phyloP scores from a whole-genome alignment of 129 eudicot species.

The Helianthus annuus region DNA sequence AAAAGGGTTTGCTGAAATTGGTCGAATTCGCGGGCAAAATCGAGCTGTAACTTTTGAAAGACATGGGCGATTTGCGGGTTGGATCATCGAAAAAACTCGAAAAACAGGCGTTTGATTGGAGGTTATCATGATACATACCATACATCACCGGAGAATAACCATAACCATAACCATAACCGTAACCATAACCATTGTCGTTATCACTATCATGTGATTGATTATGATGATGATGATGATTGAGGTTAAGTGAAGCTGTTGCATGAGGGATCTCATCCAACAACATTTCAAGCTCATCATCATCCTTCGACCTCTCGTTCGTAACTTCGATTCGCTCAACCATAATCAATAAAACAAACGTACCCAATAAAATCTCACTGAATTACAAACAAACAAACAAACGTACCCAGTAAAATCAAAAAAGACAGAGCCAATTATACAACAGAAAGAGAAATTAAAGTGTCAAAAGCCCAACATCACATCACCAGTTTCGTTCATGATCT shows the following conservation, averaged over 20 bases:
- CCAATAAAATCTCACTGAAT: too few species aligned
- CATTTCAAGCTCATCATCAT: constrained; percentile 77
- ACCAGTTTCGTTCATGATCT: constrained; percentile 39
- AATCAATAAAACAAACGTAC: constrained; percentile 3
- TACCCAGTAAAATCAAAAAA: background rate
- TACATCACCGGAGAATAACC: constrained; percentile 38
- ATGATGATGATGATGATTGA: constrained; percentile 25
- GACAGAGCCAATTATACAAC: constrained; percentile 20
- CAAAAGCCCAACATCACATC: constrained; percentile 38
- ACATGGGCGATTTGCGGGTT: constrained; percentile 33
- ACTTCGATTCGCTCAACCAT: constrained; percentile 50
- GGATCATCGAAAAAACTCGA: constrained; percentile 43
- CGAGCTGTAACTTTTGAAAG: constrained; percentile 34
- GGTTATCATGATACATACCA: constrained; percentile 49
- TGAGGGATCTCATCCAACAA: constrained; percentile 86
- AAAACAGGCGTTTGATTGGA: constrained; percentile 57
- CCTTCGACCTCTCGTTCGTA: constrained; percentile 47
- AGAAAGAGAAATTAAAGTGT: background rate
- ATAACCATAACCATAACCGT: constrained; percentile 30
- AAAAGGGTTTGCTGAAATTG: constrained; percentile 35
- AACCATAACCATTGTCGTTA: constrained; percentile 12
- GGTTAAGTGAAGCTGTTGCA: constrained; percentile 51
- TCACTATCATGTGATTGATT: constrained; percentile 28
- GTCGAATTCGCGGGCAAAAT: constrained; percentile 25
- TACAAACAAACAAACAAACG: too few species aligned